These are phyloP conservation scores for Tubosaeta sp. DNA, from an alignment of 768 basidiomycete genomes.

Conservation along the genomic window DNA sequence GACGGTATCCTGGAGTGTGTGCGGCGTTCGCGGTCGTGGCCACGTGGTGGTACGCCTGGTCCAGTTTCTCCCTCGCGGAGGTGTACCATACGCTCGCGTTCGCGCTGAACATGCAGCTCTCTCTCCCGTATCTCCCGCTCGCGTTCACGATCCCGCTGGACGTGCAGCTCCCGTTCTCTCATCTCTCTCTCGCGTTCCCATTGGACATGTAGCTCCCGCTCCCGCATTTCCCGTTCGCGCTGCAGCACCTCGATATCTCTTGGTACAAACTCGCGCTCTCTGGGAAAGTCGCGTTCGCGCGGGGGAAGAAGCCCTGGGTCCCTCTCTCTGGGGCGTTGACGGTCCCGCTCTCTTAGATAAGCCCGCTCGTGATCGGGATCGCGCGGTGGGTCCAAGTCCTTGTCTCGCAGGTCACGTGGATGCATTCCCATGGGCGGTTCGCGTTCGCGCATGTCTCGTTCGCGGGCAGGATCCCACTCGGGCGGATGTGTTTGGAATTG, in stretches of 20 bases:
- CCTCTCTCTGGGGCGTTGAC: conserved; percentile 21
- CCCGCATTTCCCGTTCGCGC: conserved; percentile 25
- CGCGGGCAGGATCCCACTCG: conserved; percentile 25
- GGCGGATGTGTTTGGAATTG: conserved; percentile 29
- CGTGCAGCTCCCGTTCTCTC: conserved; percentile 24
- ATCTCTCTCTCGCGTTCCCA: conserved; percentile 20
- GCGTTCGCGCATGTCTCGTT: conserved; percentile 24
- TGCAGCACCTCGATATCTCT: conserved; percentile 22
- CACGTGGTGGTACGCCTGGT: conserved; percentile 20
- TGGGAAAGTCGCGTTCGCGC: conserved; percentile 25
- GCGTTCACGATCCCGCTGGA: conserved; percentile 27
- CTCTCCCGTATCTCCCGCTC: conserved; percentile 20
- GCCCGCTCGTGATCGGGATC: conserved; percentile 23
- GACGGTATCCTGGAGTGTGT: conserved; percentile 25
- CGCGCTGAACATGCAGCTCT: conserved; percentile 26
- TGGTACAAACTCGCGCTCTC: conserved; percentile 18
- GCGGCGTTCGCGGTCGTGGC: conserved; percentile 28
- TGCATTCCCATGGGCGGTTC: conserved; percentile 15
- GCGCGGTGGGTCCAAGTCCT: conserved; percentile 21
- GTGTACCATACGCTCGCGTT: conserved; percentile 23
- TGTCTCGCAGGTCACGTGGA: conserved; percentile 25
- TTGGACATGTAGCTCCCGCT: conserved; percentile 26
- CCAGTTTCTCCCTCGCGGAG: conserved; percentile 25
- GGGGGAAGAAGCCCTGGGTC: conserved; percentile 20
- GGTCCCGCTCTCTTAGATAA: conserved; percentile 24